These are phyloP conservation scores for Echium plantagineum DNA, from an alignment of 257 asterid species.

Conservation along the genomic window DNA sequence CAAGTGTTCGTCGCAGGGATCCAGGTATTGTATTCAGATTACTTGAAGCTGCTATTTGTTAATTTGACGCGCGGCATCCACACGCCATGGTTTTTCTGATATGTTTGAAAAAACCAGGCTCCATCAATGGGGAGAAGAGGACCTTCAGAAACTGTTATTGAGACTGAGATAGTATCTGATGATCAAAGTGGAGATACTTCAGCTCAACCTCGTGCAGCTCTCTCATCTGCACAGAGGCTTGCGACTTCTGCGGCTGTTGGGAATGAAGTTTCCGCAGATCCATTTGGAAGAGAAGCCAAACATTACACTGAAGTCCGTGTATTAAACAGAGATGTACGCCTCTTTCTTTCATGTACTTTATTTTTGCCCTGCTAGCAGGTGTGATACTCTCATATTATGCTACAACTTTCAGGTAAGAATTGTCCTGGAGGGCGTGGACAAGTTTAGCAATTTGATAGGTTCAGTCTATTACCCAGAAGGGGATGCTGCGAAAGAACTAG, in stretches of 20 bases:
- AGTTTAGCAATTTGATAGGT: constrained; percentile 77
- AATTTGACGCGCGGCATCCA: not conserved
- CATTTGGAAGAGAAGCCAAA: constrained; percentile 91
- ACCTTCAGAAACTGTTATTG: constrained; percentile 35
- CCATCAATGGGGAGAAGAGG: constrained; percentile 88
- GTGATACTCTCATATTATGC: constrained; percentile 1
- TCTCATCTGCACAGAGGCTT: constrained; percentile 85
- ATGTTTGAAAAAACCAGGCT: constrained; percentile 32
- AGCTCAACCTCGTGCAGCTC: constrained; percentile 47
- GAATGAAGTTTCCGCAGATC: constrained; percentile 70
- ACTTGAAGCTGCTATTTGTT: not conserved
- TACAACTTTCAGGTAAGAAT: constrained; percentile 62
- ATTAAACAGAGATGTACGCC: constrained; percentile 79
- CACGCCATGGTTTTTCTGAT: not conserved
- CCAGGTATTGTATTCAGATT: constrained; percentile 41
- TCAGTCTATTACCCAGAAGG: constrained; percentile 87
- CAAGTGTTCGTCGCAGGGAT: constrained; percentile 91
- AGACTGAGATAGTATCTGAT: constrained; percentile 31
- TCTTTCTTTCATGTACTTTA: not conserved
- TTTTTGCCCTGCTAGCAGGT: not conserved
- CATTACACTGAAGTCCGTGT: constrained; percentile 93
- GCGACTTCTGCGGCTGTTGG: constrained; percentile 53
- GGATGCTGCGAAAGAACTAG: constrained; percentile 79
- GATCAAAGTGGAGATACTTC: constrained; percentile 64
- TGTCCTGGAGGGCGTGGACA: constrained; percentile 93